phyloP scores from a whole-genome alignment of 352 stramenopile genomes.

The Phytopythium vexans region DNA sequence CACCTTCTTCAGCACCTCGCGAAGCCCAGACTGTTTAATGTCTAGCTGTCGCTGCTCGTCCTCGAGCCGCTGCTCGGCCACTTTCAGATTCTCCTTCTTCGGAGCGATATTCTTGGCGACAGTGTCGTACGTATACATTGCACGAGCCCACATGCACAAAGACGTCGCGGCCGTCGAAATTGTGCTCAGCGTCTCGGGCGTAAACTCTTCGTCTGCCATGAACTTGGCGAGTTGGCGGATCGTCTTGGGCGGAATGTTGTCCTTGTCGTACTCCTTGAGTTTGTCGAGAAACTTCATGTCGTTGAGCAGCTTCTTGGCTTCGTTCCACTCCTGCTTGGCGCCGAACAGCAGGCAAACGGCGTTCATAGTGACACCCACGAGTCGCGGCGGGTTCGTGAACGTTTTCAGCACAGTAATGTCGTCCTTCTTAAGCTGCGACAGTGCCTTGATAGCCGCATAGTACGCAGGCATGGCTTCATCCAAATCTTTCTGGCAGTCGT shows the following conservation, averaged over 20 bases:
- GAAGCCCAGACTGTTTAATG: constrained; percentile 85
- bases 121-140: constrained; percentile 93
- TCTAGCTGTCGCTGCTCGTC: constrained; percentile 84
- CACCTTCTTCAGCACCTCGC: constrained; percentile 81
- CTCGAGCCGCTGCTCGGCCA: constrained; percentile 84
- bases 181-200: constrained; percentile 85
- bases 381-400: constrained; percentile 87
- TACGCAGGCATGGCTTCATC: constrained; percentile 93
- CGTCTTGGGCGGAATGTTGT: constrained; percentile 85
- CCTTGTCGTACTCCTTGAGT: constrained; percentile 86
- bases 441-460: constrained; percentile 87
- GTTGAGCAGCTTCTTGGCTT: constrained; percentile 89
- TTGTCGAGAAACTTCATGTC: constrained; percentile 92
- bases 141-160: constrained; percentile 93
- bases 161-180: constrained; percentile 90
- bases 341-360: constrained; percentile 90
- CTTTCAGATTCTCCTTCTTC: constrained; percentile 90
- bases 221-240: constrained; percentile 90
- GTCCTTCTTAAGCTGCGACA: constrained; percentile 91
- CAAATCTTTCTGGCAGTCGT: constrained; percentile 92
- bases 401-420: constrained; percentile 91
- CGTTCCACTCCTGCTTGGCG: constrained; percentile 89
- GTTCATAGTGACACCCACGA: constrained; percentile 91
- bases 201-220: constrained; percentile 89
- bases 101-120: constrained; percentile 93